Base-by-base conservation (phyloP, 345 rosid species). In the Barbarea vulgaris region DNA sequence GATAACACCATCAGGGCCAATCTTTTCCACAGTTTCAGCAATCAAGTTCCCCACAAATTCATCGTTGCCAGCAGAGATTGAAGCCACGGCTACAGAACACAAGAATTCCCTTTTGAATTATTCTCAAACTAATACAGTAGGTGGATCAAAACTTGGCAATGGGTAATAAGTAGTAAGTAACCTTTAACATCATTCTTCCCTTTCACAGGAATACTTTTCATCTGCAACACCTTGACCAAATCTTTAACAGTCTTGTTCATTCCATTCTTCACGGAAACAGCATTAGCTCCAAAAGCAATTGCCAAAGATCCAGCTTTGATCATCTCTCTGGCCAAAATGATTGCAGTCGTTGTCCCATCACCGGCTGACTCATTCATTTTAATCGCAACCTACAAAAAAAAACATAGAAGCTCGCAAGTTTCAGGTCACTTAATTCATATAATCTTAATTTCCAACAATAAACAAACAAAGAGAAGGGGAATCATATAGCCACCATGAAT, bases 41-140 rank as follows among this genome's bases (percentile, higher is more conserved):
- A 91, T 80, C 79, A 94, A 74, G 76, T 81, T 80, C 57, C 93
- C 88, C 42, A 89, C 70, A 60, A 84, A 87, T 12, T 91, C 98
- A 81, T 94, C 89, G 24, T 91, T 91, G 42, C 96, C 97, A 81
- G 96, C 84, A 87, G 98, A 89, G 67, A 94, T 82, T 36, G 95
- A 82, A 14, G 98, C 98, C 79, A 94, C 91, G 3, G 96, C 98
- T 89, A 87, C 83, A 78, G 28, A 66, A 71, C 63, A 25, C 48
- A 48, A 48, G 19, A 75, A 69, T 10, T 10, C 39, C 42, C 25
- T 25, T 37, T 41, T 2, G 3, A 17, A 53, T 42, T 25, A 42
- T 41, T 41, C 12, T 24, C 48, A 21, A 61, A 22, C 3, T 3
- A 70, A 48, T 7, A 50, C 12, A 17, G 18, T 34, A 2, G 17